Conservation (phyloP, 2,329 filamentous ascomycete genomes). For the Colletotrichum truncatum region DNA sequence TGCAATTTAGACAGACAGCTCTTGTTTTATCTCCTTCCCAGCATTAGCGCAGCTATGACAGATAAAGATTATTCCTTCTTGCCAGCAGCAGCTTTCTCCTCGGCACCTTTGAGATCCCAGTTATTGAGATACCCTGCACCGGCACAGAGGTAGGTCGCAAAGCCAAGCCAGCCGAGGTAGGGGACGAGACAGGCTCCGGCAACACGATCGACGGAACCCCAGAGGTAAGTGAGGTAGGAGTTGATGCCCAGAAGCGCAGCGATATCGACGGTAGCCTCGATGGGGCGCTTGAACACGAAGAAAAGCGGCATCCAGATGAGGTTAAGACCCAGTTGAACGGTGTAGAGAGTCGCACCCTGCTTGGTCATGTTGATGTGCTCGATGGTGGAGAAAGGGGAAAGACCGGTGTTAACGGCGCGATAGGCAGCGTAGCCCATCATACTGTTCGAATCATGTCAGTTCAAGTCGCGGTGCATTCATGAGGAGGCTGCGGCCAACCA, state of each 20-base stretch:
- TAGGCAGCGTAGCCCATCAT: slow-evolving; percentile 92
- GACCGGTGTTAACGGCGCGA: slow-evolving; percentile 74
- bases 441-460: slow-evolving; percentile 34
- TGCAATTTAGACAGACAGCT: neutral
- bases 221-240: slow-evolving; percentile 78
- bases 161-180: slow-evolving; percentile 87
- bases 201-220: slow-evolving; percentile 76
- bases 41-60: neutral
- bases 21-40: neutral
- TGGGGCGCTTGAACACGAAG: slow-evolving; percentile 79
- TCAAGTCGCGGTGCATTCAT: slow-evolving; percentile 10
- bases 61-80: slow-evolving; percentile 32
- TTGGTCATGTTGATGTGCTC: slow-evolving; percentile 67
- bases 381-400: slow-evolving; percentile 63
- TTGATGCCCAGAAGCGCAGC: slow-evolving; percentile 76
- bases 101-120: slow-evolving; percentile 62
- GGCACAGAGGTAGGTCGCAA: slow-evolving; percentile 85
- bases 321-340: slow-evolving; percentile 85
- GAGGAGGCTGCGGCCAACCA: neutral
- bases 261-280: slow-evolving; percentile 80
- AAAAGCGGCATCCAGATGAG: slow-evolving; percentile 93
- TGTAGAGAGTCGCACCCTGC: slow-evolving; percentile 82
- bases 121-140: slow-evolving; percentile 74
- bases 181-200: slow-evolving; percentile 81
- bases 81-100: slow-evolving; percentile 33